Evolutionary conservation across 352 stramenopile genomes (phyloP).

Genomic region (Globisporangium viniferum): DNA sequence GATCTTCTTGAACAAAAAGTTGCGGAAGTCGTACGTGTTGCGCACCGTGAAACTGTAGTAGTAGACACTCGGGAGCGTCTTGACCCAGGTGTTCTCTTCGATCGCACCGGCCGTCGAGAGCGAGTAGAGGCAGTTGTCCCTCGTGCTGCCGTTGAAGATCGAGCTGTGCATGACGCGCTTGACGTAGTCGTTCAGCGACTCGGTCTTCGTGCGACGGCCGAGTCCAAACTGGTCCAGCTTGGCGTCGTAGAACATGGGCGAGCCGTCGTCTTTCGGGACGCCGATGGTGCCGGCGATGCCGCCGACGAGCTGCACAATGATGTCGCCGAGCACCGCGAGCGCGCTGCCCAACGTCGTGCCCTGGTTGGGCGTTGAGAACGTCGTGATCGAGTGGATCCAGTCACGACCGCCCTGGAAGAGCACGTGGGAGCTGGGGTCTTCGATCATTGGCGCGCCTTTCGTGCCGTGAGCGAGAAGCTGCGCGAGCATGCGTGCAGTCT

Average conservation of each 20-base stretch:
- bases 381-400: constrained; percentile 39
- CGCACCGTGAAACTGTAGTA: constrained; percentile 20
- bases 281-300: constrained; percentile 13
- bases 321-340: constrained; percentile 17
- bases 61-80: constrained; percentile 20
- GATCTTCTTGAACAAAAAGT: constrained; percentile 15
- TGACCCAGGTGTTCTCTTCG: constrained; percentile 19
- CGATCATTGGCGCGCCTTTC: constrained; percentile 24
- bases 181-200: constrained; percentile 14
- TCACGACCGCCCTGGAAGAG: constrained; percentile 27
- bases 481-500: constrained; percentile 39
- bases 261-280: constrained; percentile 4
- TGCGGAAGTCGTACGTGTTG: constrained; percentile 7
- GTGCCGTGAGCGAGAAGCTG: constrained; percentile 35
- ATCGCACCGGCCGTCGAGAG: constrained; percentile 13
- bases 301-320: constrained; percentile 16
- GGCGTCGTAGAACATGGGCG: constrained; percentile 17
- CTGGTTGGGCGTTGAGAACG: constrained; percentile 23
- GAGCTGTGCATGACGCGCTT: constrained; percentile 10
- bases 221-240: constrained; percentile 20
- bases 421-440: constrained; percentile 20
- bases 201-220: background rate
- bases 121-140: constrained; percentile 16
- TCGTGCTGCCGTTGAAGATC: constrained; percentile 11
- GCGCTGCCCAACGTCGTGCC: constrained; percentile 23